A percentile compares a stretch with the other conserved stretches of the same genome.
These are phyloP conservation scores for Paracorniculantispora psalliotae DNA, from an alignment of 2,329 filamentous ascomycete species.

Conservation along the genomic window DNA sequence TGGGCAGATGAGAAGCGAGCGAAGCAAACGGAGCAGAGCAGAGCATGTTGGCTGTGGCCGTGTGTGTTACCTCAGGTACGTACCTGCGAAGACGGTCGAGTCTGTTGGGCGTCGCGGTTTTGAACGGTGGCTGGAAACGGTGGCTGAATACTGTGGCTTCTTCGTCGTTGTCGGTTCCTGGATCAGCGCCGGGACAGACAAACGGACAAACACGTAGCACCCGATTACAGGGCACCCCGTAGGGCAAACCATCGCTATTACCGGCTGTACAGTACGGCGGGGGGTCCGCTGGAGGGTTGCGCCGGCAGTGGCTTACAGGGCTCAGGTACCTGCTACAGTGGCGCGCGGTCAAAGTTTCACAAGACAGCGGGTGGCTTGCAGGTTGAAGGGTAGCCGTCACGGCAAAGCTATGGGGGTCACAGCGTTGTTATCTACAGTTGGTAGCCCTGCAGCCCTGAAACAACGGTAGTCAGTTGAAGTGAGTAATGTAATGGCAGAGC, in stretches of 20 bases:
- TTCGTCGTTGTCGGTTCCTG: neutral
- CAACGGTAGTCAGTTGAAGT: neutral
- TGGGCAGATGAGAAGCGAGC: neutral
- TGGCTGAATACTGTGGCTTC: neutral
- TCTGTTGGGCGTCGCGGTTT: slow-evolving; percentile 7
- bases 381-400: too few species aligned
- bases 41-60: slow-evolving; percentile 7
- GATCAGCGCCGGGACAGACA: neutral
- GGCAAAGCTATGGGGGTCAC: too few species aligned
- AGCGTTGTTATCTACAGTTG: neutral
- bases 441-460: neutral
- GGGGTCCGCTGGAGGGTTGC: neutral
- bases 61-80: too few species aligned
- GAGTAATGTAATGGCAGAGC: neutral
- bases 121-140: slow-evolving; percentile 1
- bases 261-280: neutral
- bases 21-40: neutral
- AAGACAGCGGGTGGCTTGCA: too few species aligned
- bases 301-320: neutral
- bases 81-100: too few species aligned
- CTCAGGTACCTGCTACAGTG: neutral
- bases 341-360: neutral
- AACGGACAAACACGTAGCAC: neutral
- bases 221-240: neutral
- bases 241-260: neutral